Base-by-base conservation (phyloP, 139 green algal species). In the Micractinium sp. region DNA sequence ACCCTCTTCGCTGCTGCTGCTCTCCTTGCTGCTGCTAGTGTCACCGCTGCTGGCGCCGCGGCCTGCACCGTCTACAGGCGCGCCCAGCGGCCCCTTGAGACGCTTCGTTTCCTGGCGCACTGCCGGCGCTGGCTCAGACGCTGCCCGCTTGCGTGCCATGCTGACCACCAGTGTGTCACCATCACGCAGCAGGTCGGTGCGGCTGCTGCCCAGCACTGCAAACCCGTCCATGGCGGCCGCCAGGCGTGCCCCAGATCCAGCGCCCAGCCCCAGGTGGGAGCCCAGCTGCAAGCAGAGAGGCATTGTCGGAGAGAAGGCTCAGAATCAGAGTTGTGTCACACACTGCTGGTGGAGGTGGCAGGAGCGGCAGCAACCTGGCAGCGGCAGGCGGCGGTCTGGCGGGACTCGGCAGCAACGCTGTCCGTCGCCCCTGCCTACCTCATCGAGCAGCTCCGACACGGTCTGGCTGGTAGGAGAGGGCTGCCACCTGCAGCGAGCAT, bases 181-280 rank as follows among this genome's bases (percentile, higher is more conserved):
- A 5, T 91, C 88, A 0, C 81, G 81, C 74, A 91, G 66, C 82
- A 91, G 83, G 63, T 66, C 67, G 29, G 66, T 74, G 67, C 31
- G 38, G 84, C 39, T 73, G 82, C 74, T 35, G 7, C 38, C 36
- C 67, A 87, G 83, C 67, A 87, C 27, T 15, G 29, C 66, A 69
- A 81, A 87, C 15, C 36, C 67, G 35, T 81, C 83, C 36, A 87
- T 63, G 18, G 27, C 76, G 27, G 83, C 83, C 2, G 31, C 83
- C 19, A 87, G 67, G 38, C 83, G 67, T 0, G 38, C 9, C 18
- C 35, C 23, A 25, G 38, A 15, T 3, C 1, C 25, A 1, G 38
- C 20, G 0, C 18, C 33, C 83, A 87, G 38, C 22, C 83, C 66
- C 38, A 87, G 66, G 2, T 87, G 33, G 20, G 27, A 2, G 1